phyloP scores from a whole-genome alignment of 2,329 filamentous ascomycete genomes.

The Penicillium hordei region DNA sequence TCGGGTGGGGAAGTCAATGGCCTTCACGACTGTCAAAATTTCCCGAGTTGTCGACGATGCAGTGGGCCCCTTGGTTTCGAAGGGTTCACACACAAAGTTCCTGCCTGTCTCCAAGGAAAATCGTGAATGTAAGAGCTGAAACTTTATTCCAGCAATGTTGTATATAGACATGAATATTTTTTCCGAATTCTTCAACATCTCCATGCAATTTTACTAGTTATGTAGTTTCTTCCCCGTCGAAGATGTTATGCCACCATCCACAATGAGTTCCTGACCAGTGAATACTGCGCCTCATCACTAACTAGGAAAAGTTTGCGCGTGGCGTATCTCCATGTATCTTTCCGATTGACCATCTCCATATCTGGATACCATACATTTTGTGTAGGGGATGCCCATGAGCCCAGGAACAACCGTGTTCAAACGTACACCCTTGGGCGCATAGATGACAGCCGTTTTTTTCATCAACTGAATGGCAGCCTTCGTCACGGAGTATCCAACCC shows the following conservation, averaged over 20 bases:
- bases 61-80: constrained; percentile 9
- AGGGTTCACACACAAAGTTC: constrained; percentile 12
- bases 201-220: neutral
- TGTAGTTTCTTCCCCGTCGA: constrained; percentile 22
- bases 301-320: constrained; percentile 32
- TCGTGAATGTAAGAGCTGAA: neutral
- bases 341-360: constrained; percentile 50
- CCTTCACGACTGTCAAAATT: constrained; percentile 9
- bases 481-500: constrained; percentile 55
- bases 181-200: neutral
- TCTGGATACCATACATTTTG: constrained; percentile 47
- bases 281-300: constrained; percentile 33
- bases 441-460: constrained; percentile 51
- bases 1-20: constrained; percentile 10
- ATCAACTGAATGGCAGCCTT: constrained; percentile 56
- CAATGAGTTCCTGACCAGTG: constrained; percentile 38
- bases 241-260: constrained; percentile 38
- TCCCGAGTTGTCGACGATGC: constrained; percentile 5
- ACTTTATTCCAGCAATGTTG: neutral
- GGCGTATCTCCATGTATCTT: constrained; percentile 30
- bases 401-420: constrained; percentile 59
- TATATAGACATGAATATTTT: neutral
- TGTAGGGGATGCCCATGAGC: constrained; percentile 57
- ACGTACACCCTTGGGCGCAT: constrained; percentile 36
- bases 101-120: constrained; percentile 12